Conservation (phyloP, 108 stramenopile genomes). For the Craspedostauros australis region DNA sequence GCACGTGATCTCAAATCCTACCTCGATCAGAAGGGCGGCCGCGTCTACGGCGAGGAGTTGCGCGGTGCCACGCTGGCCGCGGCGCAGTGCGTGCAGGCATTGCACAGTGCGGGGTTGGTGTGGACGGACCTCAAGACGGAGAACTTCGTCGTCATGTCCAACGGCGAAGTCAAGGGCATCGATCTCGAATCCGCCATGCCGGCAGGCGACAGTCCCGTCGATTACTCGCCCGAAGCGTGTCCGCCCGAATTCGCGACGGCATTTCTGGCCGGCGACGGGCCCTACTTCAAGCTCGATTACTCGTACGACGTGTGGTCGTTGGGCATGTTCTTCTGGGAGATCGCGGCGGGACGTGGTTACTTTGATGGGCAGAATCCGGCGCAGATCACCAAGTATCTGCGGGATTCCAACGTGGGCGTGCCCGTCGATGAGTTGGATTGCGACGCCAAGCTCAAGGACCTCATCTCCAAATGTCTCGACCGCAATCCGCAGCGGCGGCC, state of each 20-base stretch:
- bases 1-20: conserved; percentile 68
- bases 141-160: conserved; percentile 74
- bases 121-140: conserved; percentile 90
- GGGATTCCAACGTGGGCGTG: conserved; percentile 30
- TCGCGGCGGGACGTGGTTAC: conserved; percentile 66
- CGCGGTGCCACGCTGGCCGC: conserved; percentile 66
- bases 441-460: conserved; percentile 46
- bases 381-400: conserved; percentile 64
- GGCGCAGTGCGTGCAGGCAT: conserved; percentile 62
- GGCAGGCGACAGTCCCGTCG: conserved; percentile 61
- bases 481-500: conserved; percentile 58
- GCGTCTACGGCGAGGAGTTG: conserved; percentile 55
- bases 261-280: conserved; percentile 66
- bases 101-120: conserved; percentile 65
- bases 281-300: conserved; percentile 62
- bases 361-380: conserved; percentile 63
- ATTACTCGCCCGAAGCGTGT: conserved; percentile 87
- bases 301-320: conserved; percentile 82
- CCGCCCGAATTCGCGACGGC: conserved; percentile 83
- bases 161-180: conserved; percentile 65
- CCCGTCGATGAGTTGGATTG: conserved; percentile 36
- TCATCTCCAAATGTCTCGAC: conserved; percentile 59
- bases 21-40: conserved; percentile 35
- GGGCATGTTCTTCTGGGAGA: conserved; percentile 79
- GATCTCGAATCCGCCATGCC: conserved; percentile 86